Conservation (phyloP, 2,329 filamentous ascomycete genomes). For the Sarocladiaceae sp. region DNA sequence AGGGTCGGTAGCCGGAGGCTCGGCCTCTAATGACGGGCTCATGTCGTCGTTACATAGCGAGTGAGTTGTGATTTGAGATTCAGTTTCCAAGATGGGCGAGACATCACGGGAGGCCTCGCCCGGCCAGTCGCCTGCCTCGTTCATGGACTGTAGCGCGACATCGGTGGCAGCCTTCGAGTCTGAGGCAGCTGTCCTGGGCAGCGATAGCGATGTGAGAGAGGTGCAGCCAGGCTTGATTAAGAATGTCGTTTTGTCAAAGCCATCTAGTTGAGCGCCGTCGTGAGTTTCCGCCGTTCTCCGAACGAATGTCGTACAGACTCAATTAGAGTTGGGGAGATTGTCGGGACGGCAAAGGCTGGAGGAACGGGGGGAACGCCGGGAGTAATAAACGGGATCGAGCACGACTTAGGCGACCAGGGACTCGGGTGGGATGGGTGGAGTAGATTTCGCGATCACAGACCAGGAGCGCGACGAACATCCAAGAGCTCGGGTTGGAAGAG, state of each 20-base stretch:
- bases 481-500: neutral
- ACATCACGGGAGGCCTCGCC: constrained; percentile 1
- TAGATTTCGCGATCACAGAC: neutral
- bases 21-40: too few relatives aligned
- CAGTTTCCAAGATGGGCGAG: neutral
- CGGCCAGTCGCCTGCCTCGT: neutral
- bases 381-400: neutral
- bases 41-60: neutral
- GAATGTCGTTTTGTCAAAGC: too few relatives aligned
- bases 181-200: neutral
- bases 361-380: neutral
- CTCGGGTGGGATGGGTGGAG: neutral
- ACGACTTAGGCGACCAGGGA: neutral
- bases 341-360: neutral
- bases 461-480: neutral
- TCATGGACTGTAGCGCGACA: neutral
- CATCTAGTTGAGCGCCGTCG: too few relatives aligned
- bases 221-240: too few relatives aligned
- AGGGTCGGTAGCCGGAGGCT: too few relatives aligned
- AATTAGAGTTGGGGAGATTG: neutral
- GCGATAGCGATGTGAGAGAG: too few relatives aligned
- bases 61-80: neutral
- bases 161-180: neutral
- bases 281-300: too few relatives aligned
- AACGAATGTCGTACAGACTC: neutral